phyloP scores from a whole-genome alignment of 306 rosid genomes.

The Pyrus betulifolia region DNA sequence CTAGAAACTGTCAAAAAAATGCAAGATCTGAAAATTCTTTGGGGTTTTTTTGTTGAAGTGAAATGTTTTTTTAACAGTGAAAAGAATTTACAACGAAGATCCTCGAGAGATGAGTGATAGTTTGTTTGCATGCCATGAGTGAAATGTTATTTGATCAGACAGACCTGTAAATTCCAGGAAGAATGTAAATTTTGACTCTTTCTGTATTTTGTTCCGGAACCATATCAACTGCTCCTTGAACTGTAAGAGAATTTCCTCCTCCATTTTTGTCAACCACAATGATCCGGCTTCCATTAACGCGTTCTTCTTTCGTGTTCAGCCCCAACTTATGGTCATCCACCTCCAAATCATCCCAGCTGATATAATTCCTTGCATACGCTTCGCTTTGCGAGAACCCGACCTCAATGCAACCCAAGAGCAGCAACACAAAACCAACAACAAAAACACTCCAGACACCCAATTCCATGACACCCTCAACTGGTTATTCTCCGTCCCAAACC shows the following conservation, averaged over 20 bases:
- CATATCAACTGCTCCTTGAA: constrained; percentile 86
- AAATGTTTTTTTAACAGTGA: not conserved
- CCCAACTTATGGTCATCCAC: constrained; percentile 34
- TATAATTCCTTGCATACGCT: constrained; percentile 19
- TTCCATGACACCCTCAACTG: not conserved
- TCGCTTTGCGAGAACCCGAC: constrained; percentile 25
- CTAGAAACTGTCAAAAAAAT: not conserved
- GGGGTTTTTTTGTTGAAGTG: not conserved
- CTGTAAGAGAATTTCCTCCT: constrained; percentile 58
- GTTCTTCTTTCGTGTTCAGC: constrained; percentile 5
- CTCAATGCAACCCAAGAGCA: constrained; percentile 16
- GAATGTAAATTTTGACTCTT: constrained; percentile 68
- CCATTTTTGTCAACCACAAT: constrained; percentile 63
- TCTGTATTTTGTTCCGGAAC: constrained; percentile 47
- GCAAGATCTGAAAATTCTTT: not conserved
- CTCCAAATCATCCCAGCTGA: constrained; percentile 73
- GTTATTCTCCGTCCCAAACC: not conserved
- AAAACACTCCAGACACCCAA: constrained; percentile 4
- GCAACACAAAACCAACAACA: constrained; percentile 14
- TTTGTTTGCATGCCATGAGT: not conserved
- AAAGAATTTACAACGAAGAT: not conserved
- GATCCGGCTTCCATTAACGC: constrained; percentile 7
- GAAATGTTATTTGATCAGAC: not conserved
- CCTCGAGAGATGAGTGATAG: not conserved
- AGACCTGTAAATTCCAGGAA: constrained; percentile 84